Evolutionary conservation across 345 rosid species (phyloP).

Genomic region (Excoecaria cochinchinensis): DNA sequence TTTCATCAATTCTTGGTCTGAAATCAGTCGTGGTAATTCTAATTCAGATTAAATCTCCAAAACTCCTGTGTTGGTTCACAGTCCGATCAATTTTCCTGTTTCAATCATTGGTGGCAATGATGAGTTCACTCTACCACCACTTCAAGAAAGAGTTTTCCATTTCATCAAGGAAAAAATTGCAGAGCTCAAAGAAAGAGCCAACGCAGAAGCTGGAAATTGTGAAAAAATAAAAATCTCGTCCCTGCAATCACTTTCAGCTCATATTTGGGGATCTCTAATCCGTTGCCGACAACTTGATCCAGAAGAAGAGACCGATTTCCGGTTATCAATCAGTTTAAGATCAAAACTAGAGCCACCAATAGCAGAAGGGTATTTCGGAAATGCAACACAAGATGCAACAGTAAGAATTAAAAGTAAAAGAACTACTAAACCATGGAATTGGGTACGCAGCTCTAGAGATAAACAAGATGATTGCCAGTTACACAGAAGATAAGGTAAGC

Average conservation of each 20-base stretch:
- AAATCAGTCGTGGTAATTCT: slow-evolving; percentile 29
- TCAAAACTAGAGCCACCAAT: slow-evolving; percentile 3
- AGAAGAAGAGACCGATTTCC: not conserved
- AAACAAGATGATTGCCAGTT: slow-evolving; percentile 9
- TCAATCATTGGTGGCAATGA: not conserved
- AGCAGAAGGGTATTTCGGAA: slow-evolving; percentile 24
- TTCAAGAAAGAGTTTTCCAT: slow-evolving; percentile 10
- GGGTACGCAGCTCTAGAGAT: slow-evolving; percentile 17
- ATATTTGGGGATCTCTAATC: slow-evolving; percentile 15
- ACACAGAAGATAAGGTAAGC: slow-evolving; percentile 9
- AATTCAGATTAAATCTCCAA: not conserved
- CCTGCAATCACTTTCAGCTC: slow-evolving; percentile 28
- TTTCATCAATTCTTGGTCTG: slow-evolving; percentile 22
- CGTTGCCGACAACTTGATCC: not conserved
- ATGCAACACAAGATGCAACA: not conserved
- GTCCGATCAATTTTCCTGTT: slow-evolving; percentile 31
- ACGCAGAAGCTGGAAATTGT: not conserved
- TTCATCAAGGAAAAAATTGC: slow-evolving; percentile 14
- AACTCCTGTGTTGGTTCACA: slow-evolving; percentile 13
- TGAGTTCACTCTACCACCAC: not conserved
- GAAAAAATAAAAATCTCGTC: slow-evolving; percentile 26
- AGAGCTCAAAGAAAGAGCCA: slow-evolving; percentile 12
- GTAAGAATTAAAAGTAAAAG: not conserved
- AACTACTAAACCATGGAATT: slow-evolving; percentile 12
- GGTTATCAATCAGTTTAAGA: not conserved